These are phyloP conservation scores for Hymenoscyphus infarciens DNA, from an alignment of 2,329 filamentous ascomycete genomes.

Conservation along the genomic window DNA sequence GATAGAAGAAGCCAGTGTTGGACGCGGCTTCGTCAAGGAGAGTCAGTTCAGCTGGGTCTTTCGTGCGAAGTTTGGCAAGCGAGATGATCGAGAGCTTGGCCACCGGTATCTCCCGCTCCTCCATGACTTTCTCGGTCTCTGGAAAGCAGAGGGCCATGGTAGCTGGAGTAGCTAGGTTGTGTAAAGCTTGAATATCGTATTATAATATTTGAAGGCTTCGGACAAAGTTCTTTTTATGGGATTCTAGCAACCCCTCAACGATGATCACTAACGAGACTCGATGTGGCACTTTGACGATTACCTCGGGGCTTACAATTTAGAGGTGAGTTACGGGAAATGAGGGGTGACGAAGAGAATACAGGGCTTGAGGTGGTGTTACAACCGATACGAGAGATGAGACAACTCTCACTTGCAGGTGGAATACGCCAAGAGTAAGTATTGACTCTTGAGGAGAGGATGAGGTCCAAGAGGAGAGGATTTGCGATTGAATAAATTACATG, in stretches of 20 bases:
- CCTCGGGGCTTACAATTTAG: no score
- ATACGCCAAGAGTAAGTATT: no score
- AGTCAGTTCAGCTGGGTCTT: constrained; percentile 19
- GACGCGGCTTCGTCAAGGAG: constrained; percentile 17
- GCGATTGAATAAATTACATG: no score
- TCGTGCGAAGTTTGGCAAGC: constrained; percentile 18
- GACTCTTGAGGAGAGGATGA: no score
- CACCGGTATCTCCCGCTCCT: constrained; percentile 12
- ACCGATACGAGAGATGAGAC: no score
- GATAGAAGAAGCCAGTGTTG: constrained; percentile 21
- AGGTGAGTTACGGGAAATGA: no score
- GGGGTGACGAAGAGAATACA: no score
- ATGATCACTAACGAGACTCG: no score
- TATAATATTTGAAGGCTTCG: neutral
- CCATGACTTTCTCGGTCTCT: constrained; percentile 17
- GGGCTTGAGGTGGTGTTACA: no score
- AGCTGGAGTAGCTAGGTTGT: neutral
- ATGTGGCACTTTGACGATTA: no score
- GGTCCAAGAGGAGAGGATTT: no score
- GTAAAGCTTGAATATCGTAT: neutral
- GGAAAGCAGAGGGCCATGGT: constrained; percentile 13
- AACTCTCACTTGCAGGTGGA: no score
- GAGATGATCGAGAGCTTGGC: constrained; percentile 19
- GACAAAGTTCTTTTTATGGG: constrained; percentile 11
- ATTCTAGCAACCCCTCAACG: neutral